Base-by-base conservation (phyloP, 148 eudicot genomes). In the Arbutus unedo region DNA sequence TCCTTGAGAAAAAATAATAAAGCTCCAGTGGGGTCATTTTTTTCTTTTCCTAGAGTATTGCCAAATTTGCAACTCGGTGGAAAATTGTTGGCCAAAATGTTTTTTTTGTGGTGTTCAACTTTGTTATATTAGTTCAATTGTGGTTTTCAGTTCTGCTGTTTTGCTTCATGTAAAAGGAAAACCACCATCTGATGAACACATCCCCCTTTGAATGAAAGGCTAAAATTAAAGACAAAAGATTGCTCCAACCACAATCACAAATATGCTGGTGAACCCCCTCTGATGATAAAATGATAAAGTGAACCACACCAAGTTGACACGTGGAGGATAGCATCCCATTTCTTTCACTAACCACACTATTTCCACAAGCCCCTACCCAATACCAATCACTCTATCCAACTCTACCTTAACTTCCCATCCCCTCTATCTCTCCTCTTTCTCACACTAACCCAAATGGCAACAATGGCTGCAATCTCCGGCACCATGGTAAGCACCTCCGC, bases 401-500 rank as follows among this genome's bases (percentile, higher is more conserved):
- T 7, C 53, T 25, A 19, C 38, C 77, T 53, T 51, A 6, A 50
- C 14, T 56, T 38, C 5, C 83, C 3, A 31, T 31, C 38, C 19
- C 45, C 14, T 10, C 81, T 43, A 64, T 3, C 18, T 44, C 44
- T 59, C 19, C 18, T 8, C 44, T 59, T 6, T 64, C 70, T 64
- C 70, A 1, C 41, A 8, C 31, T 60, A 21, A 31, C 18, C 50
- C 56, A 57, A 81, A 87, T 80, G 87, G 84, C 94, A 83, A 73
- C 86, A 70, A 81, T 82, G 41, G 85, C 90, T 19, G 79, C 88
- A 25, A 84, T 89, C 21, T 81, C 91, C 15, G 64, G 87, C 79
- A 81, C 94, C 79, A 88, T 85, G 88, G 77, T 90, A 79, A 88
- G 80, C 89, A 88, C 93, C 77, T 80, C 93, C 16, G 70, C 70